These are phyloP conservation scores for Amanita rimosa DNA, from an alignment of 768 basidiomycete genomes.

Conservation along the genomic window DNA sequence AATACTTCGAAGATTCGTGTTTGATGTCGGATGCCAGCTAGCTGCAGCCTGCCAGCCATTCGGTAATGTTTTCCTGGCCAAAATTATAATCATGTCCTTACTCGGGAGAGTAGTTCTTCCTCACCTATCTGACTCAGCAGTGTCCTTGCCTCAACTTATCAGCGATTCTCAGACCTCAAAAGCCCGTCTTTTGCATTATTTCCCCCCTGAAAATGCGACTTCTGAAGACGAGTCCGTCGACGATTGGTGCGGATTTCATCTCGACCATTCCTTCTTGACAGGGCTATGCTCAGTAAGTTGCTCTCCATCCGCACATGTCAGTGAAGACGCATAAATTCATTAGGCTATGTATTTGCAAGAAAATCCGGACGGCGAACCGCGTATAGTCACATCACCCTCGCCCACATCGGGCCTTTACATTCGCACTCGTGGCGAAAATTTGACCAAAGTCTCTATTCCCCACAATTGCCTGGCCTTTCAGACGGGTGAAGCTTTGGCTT, in stretches of 20 bases:
- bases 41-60: slow-evolving; percentile 89
- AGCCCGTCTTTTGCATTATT: slow-evolving; percentile 94
- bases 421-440: slow-evolving; percentile 64
- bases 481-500: slow-evolving; percentile 90
- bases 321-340: neutral
- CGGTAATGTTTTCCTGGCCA: slow-evolving; percentile 30
- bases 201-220: slow-evolving; percentile 35
- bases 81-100: too few relatives aligned
- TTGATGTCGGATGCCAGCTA: slow-evolving; percentile 69
- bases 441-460: slow-evolving; percentile 84
- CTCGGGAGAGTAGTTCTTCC: slow-evolving; percentile 38
- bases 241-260: slow-evolving; percentile 91
- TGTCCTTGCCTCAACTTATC: slow-evolving; percentile 67
- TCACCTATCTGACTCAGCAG: slow-evolving; percentile 50
- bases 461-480: slow-evolving; percentile 85
- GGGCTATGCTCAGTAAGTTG: slow-evolving; percentile 76
- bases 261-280: slow-evolving; percentile 86
- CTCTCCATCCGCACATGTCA: slow-evolving; percentile 2
- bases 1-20: slow-evolving; percentile 50
- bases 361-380: slow-evolving; percentile 26
- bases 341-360: slow-evolving; percentile 79
- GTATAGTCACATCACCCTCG: slow-evolving; percentile 54
- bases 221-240: slow-evolving; percentile 61
- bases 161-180: slow-evolving; percentile 74
- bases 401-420: slow-evolving; percentile 84